Percentiles rank a stretch among this genome's conserved stretches.
phyloP scores from a whole-genome alignment of 163 green algal genomes.

The Chlamydomonas reinhardtii region DNA sequence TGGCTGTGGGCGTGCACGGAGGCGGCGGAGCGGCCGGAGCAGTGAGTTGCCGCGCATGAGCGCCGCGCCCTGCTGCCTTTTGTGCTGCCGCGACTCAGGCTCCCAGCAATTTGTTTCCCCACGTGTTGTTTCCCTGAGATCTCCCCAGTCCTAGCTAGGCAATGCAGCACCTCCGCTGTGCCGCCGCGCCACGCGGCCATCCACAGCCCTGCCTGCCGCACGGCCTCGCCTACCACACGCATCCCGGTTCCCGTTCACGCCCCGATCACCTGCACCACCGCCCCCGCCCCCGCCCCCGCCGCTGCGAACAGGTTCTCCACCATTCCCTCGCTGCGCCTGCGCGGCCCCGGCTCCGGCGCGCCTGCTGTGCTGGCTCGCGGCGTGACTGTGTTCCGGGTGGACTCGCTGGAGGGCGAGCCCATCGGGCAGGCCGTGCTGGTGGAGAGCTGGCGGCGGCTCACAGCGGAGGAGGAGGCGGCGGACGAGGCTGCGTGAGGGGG shows the following conservation, averaged over 20 bases:
- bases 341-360: not conserved
- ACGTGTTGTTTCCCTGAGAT: too few relatives aligned
- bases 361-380: slow-evolving; percentile 9
- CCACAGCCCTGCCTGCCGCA: too few relatives aligned
- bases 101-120: too few relatives aligned
- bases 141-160: too few relatives aligned
- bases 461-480: not conserved
- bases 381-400: slow-evolving; percentile 57
- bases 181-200: too few relatives aligned
- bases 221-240: too few relatives aligned
- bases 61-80: too few relatives aligned
- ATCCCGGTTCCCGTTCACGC: too few relatives aligned
- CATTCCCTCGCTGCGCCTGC: slow-evolving; percentile 23
- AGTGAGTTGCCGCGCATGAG: not conserved
- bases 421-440: slow-evolving; percentile 30
- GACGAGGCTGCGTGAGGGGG: not conserved
- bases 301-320: slow-evolving; percentile 26
- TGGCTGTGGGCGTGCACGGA: slow-evolving; percentile 39
- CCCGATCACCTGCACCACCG: too few relatives aligned
- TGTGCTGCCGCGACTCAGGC: too few relatives aligned
- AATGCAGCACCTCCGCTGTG: too few relatives aligned
- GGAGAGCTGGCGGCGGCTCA: slow-evolving; percentile 5
- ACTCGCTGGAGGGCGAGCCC: slow-evolving; percentile 52
- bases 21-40: slow-evolving; percentile 26
- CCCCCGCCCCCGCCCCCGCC: too few relatives aligned